phyloP scores from a whole-genome alignment of 345 rosid genomes.

The Eutrema yunnanense region DNA sequence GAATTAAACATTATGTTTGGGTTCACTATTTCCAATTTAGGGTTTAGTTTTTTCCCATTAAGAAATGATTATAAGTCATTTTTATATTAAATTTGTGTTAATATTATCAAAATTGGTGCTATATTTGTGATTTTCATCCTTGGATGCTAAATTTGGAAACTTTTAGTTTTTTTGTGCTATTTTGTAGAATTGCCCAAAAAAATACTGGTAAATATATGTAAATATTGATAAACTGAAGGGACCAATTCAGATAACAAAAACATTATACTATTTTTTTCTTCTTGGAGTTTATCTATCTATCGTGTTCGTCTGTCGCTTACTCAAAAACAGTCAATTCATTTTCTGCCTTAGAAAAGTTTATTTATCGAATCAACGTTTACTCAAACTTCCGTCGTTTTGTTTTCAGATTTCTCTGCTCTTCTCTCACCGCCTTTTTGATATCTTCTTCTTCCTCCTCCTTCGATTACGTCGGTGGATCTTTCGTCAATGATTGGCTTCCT shows the following conservation, averaged over 20 bases:
- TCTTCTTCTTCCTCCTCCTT: slow-evolving; percentile 16
- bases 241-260: not conserved
- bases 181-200: no score
- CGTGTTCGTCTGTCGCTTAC: slow-evolving; percentile 20
- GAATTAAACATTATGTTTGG: no score
- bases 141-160: no score
- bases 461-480: slow-evolving; percentile 17
- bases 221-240: not conserved
- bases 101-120: no score
- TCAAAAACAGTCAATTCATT: slow-evolving; percentile 23
- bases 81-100: no score
- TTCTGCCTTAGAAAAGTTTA: slow-evolving; percentile 7
- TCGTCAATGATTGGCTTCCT: slow-evolving; percentile 9
- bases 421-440: slow-evolving; percentile 2
- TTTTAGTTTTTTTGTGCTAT: no score
- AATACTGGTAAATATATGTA: not conserved
- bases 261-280: not conserved
- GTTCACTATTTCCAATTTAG: no score
- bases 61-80: no score
- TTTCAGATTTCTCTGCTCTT: slow-evolving; percentile 9
- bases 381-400: not conserved
- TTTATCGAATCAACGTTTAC: slow-evolving; percentile 20
- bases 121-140: no score
- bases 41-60: no score
- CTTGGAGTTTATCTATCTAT: not conserved